Percentiles rank a stretch among this genome's conserved stretches.
These are phyloP conservation scores for Volvox reticuliferus DNA, from an alignment of 139 green algal genomes.

Conservation along the genomic window DNA sequence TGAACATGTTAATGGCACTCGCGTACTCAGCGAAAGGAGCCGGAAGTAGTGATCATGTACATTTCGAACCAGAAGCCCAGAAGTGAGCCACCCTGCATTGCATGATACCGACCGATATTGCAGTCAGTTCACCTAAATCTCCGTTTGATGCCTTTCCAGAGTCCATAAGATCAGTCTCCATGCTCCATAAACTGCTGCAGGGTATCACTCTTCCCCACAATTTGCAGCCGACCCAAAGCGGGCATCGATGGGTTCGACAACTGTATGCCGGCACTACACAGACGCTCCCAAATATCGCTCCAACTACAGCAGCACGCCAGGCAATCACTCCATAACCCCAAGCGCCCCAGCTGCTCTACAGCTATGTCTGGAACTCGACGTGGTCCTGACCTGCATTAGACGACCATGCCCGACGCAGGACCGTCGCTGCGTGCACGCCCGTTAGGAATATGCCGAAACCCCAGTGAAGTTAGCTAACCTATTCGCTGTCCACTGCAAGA, in stretches of 20 bases:
- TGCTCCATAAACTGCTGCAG: background rate
- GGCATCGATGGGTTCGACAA: background rate
- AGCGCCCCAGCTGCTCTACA: background rate
- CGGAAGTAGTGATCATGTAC: background rate
- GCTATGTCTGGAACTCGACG: background rate
- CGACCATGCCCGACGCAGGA: background rate
- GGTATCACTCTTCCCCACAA: background rate
- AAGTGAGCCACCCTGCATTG: background rate
- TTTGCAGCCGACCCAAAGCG: background rate
- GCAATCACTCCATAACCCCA: background rate
- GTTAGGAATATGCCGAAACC: background rate
- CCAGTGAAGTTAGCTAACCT: background rate
- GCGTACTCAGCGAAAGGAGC: background rate
- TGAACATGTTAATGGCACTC: too few relatives aligned
- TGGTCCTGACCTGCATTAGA: background rate
- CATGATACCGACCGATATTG: too few relatives aligned
- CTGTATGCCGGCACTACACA: background rate
- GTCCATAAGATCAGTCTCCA: background rate
- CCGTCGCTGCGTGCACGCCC: background rate
- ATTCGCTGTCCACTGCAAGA: too few relatives aligned
- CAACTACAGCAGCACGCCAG: background rate
- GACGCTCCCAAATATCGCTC: constrained; percentile 17
- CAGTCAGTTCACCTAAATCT: too few relatives aligned
- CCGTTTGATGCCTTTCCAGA: background rate
- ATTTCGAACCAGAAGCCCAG: background rate